phyloP scores from a whole-genome alignment of 345 rosid genomes.

The Melaleuca alternifolia region DNA sequence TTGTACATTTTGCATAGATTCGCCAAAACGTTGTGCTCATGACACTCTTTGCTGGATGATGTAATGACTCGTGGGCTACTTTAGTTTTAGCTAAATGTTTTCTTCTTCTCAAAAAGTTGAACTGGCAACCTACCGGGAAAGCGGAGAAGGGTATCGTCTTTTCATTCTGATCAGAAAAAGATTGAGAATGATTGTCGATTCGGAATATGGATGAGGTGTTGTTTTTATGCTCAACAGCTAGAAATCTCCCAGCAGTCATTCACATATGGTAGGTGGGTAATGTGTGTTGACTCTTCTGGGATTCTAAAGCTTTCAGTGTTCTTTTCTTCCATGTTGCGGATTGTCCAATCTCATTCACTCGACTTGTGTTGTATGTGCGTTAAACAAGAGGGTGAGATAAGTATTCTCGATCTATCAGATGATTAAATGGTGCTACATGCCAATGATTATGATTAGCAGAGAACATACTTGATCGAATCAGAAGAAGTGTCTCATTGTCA shows the following conservation, averaged over 20 bases:
- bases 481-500: not conserved
- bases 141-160: not conserved
- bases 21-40: not conserved
- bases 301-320: not conserved
- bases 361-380: not conserved
- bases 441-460: not conserved
- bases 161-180: not conserved
- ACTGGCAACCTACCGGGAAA: not conserved
- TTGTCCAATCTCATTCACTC: not conserved
- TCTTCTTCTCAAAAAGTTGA: not conserved
- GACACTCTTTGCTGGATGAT: not conserved
- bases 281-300: not conserved
- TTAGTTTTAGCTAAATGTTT: not conserved
- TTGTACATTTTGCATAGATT: not conserved
- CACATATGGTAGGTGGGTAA: not conserved
- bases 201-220: not conserved
- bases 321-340: not conserved
- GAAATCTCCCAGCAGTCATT: not conserved
- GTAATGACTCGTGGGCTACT: not conserved
- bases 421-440: not conserved
- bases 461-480: not conserved
- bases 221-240: not conserved
- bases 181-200: not conserved
- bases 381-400: not conserved
- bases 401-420: not conserved